These are phyloP conservation scores for Tarenaya hassleriana DNA, from an alignment of 345 rosid species.

Conservation along the genomic window DNA sequence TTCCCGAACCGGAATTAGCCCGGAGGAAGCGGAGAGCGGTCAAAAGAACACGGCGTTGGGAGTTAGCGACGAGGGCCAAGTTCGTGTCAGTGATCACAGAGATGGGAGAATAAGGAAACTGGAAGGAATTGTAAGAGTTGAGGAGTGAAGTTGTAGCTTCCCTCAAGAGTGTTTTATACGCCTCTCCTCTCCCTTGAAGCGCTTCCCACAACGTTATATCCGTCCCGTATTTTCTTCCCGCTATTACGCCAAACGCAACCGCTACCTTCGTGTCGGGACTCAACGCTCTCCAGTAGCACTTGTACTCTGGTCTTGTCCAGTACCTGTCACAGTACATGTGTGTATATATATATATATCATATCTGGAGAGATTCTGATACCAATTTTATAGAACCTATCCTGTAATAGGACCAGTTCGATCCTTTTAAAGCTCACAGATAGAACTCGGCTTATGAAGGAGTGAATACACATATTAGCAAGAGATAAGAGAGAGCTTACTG, in stretches of 20 bases:
- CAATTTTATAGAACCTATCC: no score
- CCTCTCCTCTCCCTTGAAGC: conserved; percentile 66
- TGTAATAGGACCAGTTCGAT: no score
- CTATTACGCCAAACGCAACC: conserved; percentile 53
- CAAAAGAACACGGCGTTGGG: conserved; percentile 40
- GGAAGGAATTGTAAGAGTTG: conserved; percentile 66
- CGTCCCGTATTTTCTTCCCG: conserved; percentile 48
- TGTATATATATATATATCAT: no score
- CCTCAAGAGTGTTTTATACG: conserved; percentile 64
- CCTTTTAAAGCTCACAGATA: neutral
- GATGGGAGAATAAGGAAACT: conserved; percentile 47
- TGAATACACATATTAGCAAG: neutral
- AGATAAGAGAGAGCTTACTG: conserved; percentile 43
- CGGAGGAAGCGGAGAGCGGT: conserved; percentile 58
- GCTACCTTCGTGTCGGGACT: conserved; percentile 63
- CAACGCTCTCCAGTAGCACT: conserved; percentile 72
- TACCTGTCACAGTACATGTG: conserved; percentile 38
- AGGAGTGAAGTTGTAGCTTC: conserved; percentile 81
- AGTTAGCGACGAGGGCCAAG: conserved; percentile 51
- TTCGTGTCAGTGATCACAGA: conserved; percentile 45
- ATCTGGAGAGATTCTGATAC: no score
- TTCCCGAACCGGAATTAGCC: conserved; percentile 55
- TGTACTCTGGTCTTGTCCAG: conserved; percentile 64
- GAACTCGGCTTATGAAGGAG: neutral
- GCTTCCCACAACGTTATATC: conserved; percentile 58